Evolutionary conservation across 2,329 filamentous ascomycete species (phyloP).

Genomic region (Dissoconium aciculare): DNA sequence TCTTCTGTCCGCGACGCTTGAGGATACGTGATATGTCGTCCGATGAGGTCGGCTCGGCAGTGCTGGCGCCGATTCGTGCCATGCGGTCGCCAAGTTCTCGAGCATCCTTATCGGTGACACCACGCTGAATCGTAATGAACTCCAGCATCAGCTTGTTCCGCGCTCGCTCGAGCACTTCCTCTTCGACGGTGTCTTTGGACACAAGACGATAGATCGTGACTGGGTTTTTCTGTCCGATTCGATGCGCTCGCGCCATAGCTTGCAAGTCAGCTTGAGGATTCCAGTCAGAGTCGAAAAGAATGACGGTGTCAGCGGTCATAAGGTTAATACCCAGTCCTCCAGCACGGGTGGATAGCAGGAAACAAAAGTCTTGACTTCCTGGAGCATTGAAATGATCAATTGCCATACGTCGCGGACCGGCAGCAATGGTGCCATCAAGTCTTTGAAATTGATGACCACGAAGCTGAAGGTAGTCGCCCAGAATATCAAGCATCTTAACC

Average conservation of each 20-base stretch:
- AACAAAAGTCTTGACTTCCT: constrained; percentile 89
- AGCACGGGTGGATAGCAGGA: constrained; percentile 84
- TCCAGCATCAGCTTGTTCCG: constrained; percentile 96
- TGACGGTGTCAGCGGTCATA: constrained; percentile 96
- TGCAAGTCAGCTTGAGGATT: constrained; percentile 96
- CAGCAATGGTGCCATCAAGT: constrained; percentile 85
- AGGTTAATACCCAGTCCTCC: constrained; percentile 97
- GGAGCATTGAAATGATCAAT: constrained; percentile 99
- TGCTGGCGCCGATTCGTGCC: constrained; percentile 40
- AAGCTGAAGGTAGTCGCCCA: constrained; percentile 83
- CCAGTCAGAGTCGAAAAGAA: constrained; percentile 98
- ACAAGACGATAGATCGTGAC: constrained; percentile 94
- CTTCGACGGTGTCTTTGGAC: constrained; percentile 95
- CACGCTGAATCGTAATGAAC: constrained; percentile 91
- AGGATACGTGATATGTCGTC: constrained; percentile 94
- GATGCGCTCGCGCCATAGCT: constrained; percentile 94
- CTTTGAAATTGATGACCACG: constrained; percentile 93
- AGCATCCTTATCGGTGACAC: constrained; percentile 84
- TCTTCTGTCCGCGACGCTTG: constrained; percentile 95
- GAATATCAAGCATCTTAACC: constrained; percentile 95
- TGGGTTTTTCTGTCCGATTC: constrained; percentile 90
- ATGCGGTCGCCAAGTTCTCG: constrained; percentile 74
- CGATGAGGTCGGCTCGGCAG: constrained; percentile 70
- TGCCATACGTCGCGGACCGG: constrained; percentile 72
- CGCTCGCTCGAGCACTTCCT: constrained; percentile 89